Percentiles rank a stretch among this genome's conserved stretches.
Evolutionary conservation across 2,329 filamentous ascomycete species (phyloP).

Genomic region (Trichoderma citrinoviride): DNA sequence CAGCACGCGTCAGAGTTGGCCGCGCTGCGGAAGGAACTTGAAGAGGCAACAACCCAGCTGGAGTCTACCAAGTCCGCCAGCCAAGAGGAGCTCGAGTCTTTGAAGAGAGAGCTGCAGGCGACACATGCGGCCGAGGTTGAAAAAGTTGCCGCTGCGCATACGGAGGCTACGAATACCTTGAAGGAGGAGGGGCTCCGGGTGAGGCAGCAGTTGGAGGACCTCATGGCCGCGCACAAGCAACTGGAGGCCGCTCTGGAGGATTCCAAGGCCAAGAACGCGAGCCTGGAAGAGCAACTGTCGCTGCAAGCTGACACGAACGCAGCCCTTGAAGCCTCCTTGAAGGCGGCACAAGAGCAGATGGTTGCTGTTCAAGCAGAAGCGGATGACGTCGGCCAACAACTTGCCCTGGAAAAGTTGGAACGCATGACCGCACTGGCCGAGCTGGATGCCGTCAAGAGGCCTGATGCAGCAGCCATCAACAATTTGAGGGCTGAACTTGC

Average conservation of each 20-base stretch:
- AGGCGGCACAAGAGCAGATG: conserved; percentile 43
- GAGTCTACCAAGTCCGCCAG: conserved; percentile 45
- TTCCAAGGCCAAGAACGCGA: conserved; percentile 36
- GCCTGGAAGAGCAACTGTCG: conserved; percentile 38
- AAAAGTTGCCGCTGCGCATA: conserved; percentile 44
- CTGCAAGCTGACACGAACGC: conserved; percentile 38
- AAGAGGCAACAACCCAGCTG: conserved; percentile 44
- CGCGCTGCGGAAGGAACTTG: conserved; percentile 38
- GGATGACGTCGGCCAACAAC: conserved; percentile 50
- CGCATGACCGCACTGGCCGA: conserved; percentile 59
- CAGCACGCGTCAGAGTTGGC: conserved; percentile 30
- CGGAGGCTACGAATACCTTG: conserved; percentile 42
- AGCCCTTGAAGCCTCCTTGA: conserved; percentile 38
- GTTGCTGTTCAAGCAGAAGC: conserved; percentile 48
- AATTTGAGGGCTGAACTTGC: conserved; percentile 51
- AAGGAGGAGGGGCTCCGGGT: conserved; percentile 40
- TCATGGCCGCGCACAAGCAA: conserved; percentile 39
- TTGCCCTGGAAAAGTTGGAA: conserved; percentile 59
- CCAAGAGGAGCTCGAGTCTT: conserved; percentile 45
- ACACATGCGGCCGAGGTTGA: conserved; percentile 49
- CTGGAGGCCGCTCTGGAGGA: conserved; percentile 43
- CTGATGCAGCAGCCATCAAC: conserved; percentile 55
- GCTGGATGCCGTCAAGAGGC: conserved; percentile 56
- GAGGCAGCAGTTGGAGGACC: conserved; percentile 45
- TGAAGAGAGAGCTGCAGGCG: conserved; percentile 46